Percentiles rank a stretch among this genome's conserved stretches.
phyloP scores from a whole-genome alignment of 2,329 filamentous ascomycete genomes.

The Myriosclerotinia duriaeana region DNA sequence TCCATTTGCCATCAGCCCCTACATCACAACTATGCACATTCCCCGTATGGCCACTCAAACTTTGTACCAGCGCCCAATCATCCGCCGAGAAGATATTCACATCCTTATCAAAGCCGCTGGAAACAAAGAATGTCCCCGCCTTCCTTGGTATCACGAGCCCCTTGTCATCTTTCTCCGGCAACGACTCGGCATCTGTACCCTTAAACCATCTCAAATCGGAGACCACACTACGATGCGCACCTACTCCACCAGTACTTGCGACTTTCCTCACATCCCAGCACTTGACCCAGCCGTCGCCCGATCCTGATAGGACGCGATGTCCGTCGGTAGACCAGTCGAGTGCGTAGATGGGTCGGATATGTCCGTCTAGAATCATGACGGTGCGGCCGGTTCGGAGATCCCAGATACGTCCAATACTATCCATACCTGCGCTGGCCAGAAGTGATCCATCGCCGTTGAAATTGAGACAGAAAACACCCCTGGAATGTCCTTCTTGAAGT shows the following conservation, averaged over 20 bases:
- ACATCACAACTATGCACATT: conserved; percentile 91
- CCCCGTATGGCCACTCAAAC: conserved; percentile 83
- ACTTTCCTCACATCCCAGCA: conserved; percentile 97
- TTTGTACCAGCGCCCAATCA: conserved; percentile 89
- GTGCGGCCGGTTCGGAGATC: conserved; percentile 89
- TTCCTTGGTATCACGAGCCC: conserved; percentile 74
- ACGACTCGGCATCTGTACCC: conserved; percentile 72
- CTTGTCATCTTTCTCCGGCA: conserved; percentile 62
- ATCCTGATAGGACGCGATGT: conserved; percentile 87
- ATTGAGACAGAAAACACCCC: conserved; percentile 84
- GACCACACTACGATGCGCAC: conserved; percentile 87
- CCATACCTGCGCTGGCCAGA: conserved; percentile 85
- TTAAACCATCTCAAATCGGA: conserved; percentile 94
- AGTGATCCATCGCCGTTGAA: conserved; percentile 93
- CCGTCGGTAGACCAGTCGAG: conserved; percentile 92
- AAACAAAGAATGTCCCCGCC: conserved; percentile 87
- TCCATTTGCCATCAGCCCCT: conserved; percentile 82
- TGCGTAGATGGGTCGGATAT: conserved; percentile 88
- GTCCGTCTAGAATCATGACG: conserved; percentile 87
- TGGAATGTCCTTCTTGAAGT: conserved; percentile 89
- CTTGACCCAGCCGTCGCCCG: conserved; percentile 92
- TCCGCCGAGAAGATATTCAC: conserved; percentile 96
- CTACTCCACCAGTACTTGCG: conserved; percentile 76
- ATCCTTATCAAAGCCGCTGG: conserved; percentile 87
- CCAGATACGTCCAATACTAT: conserved; percentile 95